Evolutionary conservation across 2,329 filamentous ascomycete species (phyloP), one percentile per base, ranked within the genome.

Genomic region (Dothistroma septosporum): DNA sequence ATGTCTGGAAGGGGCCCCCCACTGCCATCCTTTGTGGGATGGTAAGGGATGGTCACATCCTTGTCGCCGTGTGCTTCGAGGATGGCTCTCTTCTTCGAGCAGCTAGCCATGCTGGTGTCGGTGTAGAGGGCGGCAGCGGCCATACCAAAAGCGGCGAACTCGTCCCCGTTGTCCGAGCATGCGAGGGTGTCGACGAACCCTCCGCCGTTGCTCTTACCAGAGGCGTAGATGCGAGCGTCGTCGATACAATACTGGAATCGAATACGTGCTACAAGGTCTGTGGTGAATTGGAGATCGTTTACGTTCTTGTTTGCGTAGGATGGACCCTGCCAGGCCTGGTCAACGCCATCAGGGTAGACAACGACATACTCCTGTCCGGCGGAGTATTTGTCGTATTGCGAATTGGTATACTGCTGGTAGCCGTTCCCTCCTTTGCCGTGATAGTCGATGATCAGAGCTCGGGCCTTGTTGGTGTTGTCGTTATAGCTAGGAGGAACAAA

Each of bases 201-300:
- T 1, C 80, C 84, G 6, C 82, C 83, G 53, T 85, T 84, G 65
- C 76, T 84, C 65, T 85, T 84, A 50, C 80, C 80, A 1, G 76
- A 75, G 12, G 76, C 76, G 62, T 81, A 83, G 48, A 83, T 72
- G 9, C 75, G 76, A 4, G 67, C 65, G 1, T 70, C 61, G 61
- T 82, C 77, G 62, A 83, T 74, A 68, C 80, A 83, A 67, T 79
- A 79, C 4, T 68, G 67, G 10, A 68, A 60, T 56, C 75, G 67
- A 11, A 82, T 64, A 32, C 77, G 65, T 14, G 71, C 66, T 32
- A 80, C 68, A 19, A 82, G 73, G 58, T 80, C 76, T 4, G 76
- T 64, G 21, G 75, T 78, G 68, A 81, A 82, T 10, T 69, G 69
- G 4, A 80, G 68, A 61, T 83, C 80, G 61, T 79, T 70, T 12